Conservation (phyloP, 2,329 filamentous ascomycete genomes). For the Ilyonectria mors-panacis region DNA sequence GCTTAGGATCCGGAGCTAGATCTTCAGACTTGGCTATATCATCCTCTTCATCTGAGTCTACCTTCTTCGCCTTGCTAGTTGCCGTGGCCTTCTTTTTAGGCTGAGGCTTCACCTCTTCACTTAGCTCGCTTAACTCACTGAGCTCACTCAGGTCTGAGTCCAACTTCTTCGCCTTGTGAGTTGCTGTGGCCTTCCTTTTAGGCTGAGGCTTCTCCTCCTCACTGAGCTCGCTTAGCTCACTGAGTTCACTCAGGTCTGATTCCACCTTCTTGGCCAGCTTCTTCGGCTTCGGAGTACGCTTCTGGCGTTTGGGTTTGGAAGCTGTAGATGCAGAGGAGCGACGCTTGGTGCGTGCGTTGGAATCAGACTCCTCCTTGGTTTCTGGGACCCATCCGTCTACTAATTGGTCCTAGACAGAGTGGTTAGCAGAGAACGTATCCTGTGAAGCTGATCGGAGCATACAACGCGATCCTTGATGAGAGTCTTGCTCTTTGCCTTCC, state of each 20-base stretch:
- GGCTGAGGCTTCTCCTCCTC: conserved; percentile 40
- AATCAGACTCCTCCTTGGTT: conserved; percentile 41
- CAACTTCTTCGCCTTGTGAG: conserved; percentile 31
- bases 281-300: conserved; percentile 50
- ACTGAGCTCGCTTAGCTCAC: conserved; percentile 33
- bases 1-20: conserved; percentile 25
- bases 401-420: conserved; percentile 51
- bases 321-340: conserved; percentile 53
- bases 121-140: conserved; percentile 33
- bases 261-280: conserved; percentile 39
- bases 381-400: conserved; percentile 55
- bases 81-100: conserved; percentile 37
- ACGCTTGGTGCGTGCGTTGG: conserved; percentile 51
- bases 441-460: conserved; percentile 47
- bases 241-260: conserved; percentile 37
- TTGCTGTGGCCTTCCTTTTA: conserved; percentile 44
- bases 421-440: conserved; percentile 13
- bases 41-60: conserved; percentile 50
- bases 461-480: conserved; percentile 71
- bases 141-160: conserved; percentile 40
- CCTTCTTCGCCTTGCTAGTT: conserved; percentile 38
- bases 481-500: conserved; percentile 72
- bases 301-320: conserved; percentile 59
- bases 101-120: conserved; percentile 40
- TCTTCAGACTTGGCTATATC: conserved; percentile 33